phyloP scores from a whole-genome alignment of 2,329 filamentous ascomycete genomes.

The Aaosphaeria pasadenensis region DNA sequence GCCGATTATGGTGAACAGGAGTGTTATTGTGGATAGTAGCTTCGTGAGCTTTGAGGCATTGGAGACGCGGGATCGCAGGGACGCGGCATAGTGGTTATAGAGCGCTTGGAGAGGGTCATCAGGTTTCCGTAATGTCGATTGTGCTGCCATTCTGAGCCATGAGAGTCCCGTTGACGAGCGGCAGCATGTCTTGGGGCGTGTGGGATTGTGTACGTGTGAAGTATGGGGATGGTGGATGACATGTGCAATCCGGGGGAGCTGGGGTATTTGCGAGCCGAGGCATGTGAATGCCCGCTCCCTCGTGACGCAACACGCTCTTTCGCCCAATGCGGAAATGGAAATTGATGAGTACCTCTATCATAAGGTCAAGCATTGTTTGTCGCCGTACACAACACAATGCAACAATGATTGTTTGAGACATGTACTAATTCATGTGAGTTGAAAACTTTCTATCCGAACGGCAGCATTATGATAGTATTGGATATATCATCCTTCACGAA shows the following conservation, averaged over 20 bases:
- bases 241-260: not conserved
- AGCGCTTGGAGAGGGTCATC: constrained; percentile 46
- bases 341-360: no score
- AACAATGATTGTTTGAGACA: no score
- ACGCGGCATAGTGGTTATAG: constrained; percentile 48
- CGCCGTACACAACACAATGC: no score
- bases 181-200: constrained; percentile 22
- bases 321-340: no score
- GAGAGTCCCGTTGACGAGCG: constrained; percentile 13
- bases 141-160: constrained; percentile 68
- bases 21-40: constrained; percentile 71
- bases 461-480: no score
- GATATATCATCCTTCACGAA: no score
- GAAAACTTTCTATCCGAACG: no score
- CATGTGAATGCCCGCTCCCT: not conserved
- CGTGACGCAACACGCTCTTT: no score
- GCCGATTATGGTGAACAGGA: constrained; percentile 75
- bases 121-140: constrained; percentile 68
- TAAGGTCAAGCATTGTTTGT: no score
- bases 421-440: no score
- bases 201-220: not conserved
- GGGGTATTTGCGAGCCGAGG: not conserved
- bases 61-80: constrained; percentile 52
- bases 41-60: constrained; percentile 68
- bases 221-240: not conserved